These are phyloP conservation scores for Xanthoconium stramineum DNA, from an alignment of 768 basidiomycete species.

Conservation along the genomic window DNA sequence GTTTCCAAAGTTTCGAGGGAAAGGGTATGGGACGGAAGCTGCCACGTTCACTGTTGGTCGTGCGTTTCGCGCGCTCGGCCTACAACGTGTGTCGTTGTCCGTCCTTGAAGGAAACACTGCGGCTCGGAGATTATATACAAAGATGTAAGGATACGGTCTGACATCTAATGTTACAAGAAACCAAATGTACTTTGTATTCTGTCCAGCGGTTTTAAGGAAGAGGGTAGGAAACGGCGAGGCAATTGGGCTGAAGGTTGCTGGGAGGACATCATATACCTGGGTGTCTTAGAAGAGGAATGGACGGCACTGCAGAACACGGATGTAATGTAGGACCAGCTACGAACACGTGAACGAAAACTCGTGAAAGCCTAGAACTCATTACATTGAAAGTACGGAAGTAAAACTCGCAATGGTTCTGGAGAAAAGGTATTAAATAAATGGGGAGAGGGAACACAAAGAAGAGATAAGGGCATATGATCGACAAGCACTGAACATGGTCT, in stretches of 20 bases:
- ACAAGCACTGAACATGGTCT: no score
- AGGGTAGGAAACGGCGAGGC: slow-evolving; percentile 21
- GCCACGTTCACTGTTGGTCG: slow-evolving; percentile 34
- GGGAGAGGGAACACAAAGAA: no score
- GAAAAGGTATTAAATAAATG: no score
- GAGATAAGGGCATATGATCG: no score
- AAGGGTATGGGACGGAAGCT: slow-evolving; percentile 36
- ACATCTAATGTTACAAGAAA: not conserved
- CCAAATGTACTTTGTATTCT: not conserved
- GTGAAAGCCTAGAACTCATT: no score
- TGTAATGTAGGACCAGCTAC: no score
- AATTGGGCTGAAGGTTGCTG: slow-evolving; percentile 22
- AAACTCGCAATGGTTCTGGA: no score
- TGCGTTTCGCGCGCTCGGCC: slow-evolving; percentile 32
- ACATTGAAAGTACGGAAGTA: no score
- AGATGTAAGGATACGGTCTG: slow-evolving; percentile 28
- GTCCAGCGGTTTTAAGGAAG: slow-evolving; percentile 32
- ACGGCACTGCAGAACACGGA: no score
- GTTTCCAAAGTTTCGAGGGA: slow-evolving; percentile 25
- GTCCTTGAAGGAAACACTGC: slow-evolving; percentile 34
- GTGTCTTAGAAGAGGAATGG: slow-evolving; percentile 31
- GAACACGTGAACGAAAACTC: no score
- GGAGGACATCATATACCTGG: slow-evolving; percentile 34
- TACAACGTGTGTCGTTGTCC: slow-evolving; percentile 36
- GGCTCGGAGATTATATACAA: slow-evolving; percentile 33